Percentiles rank a stretch among this genome's conserved stretches.
These are phyloP conservation scores for Nemania diffusa DNA, from an alignment of 2,329 filamentous ascomycete genomes.

Conservation along the genomic window DNA sequence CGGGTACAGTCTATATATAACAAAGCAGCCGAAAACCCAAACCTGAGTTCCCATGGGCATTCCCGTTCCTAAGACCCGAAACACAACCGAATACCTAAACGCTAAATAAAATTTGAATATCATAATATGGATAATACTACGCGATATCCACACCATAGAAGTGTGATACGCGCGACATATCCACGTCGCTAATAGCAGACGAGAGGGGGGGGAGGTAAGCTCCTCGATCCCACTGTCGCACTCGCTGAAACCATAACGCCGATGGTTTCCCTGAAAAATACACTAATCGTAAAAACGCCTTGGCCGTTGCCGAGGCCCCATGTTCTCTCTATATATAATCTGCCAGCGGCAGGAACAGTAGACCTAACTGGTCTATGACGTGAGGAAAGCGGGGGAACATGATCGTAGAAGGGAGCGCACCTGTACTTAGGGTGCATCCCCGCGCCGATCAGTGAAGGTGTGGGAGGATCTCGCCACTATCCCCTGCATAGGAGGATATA, in stretches of 20 bases:
- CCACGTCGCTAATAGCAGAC: not conserved
- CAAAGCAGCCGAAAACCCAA: not conserved
- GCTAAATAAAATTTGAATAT: too few species aligned
- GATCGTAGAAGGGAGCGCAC: not conserved
- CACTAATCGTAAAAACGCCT: constrained; percentile 11
- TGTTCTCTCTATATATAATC: constrained; percentile 20
- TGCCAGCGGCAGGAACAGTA: constrained; percentile 6
- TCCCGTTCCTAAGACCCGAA: too few species aligned
- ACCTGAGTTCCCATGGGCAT: not conserved
- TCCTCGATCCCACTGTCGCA: not conserved
- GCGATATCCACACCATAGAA: too few species aligned
- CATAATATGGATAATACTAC: too few species aligned
- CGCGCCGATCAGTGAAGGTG: not conserved
- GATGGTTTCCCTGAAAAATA: not conserved
- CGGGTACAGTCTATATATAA: constrained; percentile 34
- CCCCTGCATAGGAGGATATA: not conserved
- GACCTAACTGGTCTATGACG: constrained; percentile 9
- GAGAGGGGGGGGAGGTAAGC: not conserved
- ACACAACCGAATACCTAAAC: too few species aligned
- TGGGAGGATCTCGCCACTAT: not conserved
- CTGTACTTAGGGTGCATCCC: not conserved
- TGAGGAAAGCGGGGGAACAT: not conserved
- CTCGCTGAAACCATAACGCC: not conserved
- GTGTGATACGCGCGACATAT: not conserved
- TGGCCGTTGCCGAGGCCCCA: constrained; percentile 19